Evolutionary conservation across 108 stramenopile genomes (phyloP).

Genomic region (Cylindrotheca closterium): DNA sequence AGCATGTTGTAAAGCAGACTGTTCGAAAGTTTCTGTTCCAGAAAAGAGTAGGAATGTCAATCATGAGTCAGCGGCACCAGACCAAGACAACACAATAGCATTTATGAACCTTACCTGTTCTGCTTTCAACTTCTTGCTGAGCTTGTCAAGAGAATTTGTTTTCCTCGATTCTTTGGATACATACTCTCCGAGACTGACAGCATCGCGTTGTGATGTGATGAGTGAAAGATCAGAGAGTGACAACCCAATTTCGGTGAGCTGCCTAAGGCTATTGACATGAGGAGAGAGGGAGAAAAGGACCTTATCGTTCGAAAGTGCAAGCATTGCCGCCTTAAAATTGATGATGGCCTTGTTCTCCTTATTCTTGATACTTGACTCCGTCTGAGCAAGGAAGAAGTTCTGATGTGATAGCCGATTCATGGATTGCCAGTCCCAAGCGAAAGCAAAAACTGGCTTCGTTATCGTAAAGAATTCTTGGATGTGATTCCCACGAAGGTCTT

Average conservation of each 20-base stretch:
- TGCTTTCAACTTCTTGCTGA: conserved; percentile 22
- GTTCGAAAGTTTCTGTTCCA: conserved; percentile 39
- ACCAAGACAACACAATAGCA: too few relatives aligned
- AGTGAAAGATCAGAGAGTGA: conserved; percentile 42
- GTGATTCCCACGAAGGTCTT: not conserved
- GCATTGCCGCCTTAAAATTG: conserved; percentile 34
- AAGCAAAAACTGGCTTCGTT: not conserved
- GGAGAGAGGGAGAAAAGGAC: conserved; percentile 39
- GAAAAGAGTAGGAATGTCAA: too few relatives aligned
- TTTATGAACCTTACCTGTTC: too few relatives aligned
- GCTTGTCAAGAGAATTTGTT: conserved; percentile 7
- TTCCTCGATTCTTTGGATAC: conserved; percentile 29
- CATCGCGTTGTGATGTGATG: conserved; percentile 15
- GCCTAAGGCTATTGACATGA: conserved; percentile 36
- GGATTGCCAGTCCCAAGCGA: conserved; percentile 26
- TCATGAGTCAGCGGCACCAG: too few relatives aligned
- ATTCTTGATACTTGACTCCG: not conserved
- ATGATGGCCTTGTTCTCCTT: not conserved
- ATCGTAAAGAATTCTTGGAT: not conserved
- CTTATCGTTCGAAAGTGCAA: conserved; percentile 5
- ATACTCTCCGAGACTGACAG: conserved; percentile 45
- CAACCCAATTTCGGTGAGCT: conserved; percentile 33
- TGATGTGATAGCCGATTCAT: conserved; percentile 36
- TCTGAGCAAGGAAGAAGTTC: conserved; percentile 23
- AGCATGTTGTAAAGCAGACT: conserved; percentile 24